Evolutionary conservation across 305 asterid species (phyloP), one percentile per base, ranked within the genome.

Genomic region (Fraxinus angustifolia): DNA sequence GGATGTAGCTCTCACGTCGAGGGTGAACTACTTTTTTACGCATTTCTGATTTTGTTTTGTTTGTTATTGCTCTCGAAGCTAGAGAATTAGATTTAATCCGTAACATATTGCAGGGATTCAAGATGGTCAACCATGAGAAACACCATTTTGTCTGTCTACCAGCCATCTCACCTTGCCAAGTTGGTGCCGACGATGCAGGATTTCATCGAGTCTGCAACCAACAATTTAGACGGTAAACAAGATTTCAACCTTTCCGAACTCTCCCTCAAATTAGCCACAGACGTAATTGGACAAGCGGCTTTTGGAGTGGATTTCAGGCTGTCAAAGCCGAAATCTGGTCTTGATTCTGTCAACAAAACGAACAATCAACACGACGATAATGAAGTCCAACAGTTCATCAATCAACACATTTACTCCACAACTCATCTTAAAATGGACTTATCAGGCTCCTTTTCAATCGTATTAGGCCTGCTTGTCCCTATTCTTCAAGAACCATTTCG

Each of bases 81-180:
- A 19, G 68, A 19, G 68, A 58, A 14, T 31, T 5, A 26, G 60
- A 40, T 26, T 42, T 42, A 50, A 75, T 75, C 77, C 16, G 36
- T 35, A 53, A 7, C 16, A 76, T 60, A 7, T 70, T 74, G 11
- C 91, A 94, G 97, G 93, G 98, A 94, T 48, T 73, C 92, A 17
- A 89, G 91, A 86, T 96, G 99, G 99, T 96, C 99, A 16, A 82
- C 91, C 1, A 96, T 93, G 99, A 85, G 99, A 75, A 94, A 96
- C 87, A 88, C 96, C 0, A 92, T 96, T 78, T 84, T 93, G 12
- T 93, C 98, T 1, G 89, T 96, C 26, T 94, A 96, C 87, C 99
- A 93, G 85, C 98, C 99, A 30, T 94, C 98, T 75, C 90, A 96
- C 83, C 94, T 96, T 0, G 97, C 97, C 75, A 94, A 90, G 86